phyloP scores from a whole-genome alignment of 352 stramenopile species.

The Phytophthora idaei region DNA sequence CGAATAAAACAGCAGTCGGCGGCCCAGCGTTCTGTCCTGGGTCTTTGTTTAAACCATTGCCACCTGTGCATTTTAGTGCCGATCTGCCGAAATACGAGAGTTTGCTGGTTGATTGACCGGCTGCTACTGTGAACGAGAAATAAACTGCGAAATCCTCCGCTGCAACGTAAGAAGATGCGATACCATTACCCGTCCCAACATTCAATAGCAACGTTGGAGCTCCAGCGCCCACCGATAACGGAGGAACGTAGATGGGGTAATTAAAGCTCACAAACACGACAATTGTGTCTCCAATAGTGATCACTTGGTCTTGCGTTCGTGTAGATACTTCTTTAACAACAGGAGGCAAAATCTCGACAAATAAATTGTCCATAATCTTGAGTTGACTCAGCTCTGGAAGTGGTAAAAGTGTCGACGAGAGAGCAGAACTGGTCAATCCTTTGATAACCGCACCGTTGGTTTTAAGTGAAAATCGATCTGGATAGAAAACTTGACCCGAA shows the following conservation, averaged over 20 bases:
- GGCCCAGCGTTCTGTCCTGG: conserved; percentile 28
- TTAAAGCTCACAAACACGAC: conserved; percentile 49
- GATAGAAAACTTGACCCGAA: conserved; percentile 39
- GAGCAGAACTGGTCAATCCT: conserved; percentile 13
- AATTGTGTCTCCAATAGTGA: conserved; percentile 63
- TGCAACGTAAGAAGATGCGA: conserved; percentile 35
- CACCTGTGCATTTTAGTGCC: conserved; percentile 50
- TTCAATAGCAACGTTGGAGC: conserved; percentile 50
- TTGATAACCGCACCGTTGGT: conserved; percentile 52
- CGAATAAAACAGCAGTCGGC: conserved; percentile 34
- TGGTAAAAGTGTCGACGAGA: conserved; percentile 51
- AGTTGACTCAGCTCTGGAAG: conserved; percentile 28
- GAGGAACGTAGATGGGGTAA: conserved; percentile 36
- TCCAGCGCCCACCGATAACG: conserved; percentile 19
- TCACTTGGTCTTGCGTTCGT: conserved; percentile 40
- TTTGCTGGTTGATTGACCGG: conserved; percentile 46
- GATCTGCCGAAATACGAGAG: conserved; percentile 49
- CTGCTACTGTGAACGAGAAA: conserved; percentile 53
- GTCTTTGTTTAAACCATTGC: conserved; percentile 57
- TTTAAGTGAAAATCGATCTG: conserved; percentile 47
- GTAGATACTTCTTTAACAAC: conserved; percentile 46
- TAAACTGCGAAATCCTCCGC: conserved; percentile 51
- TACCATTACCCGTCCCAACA: conserved; percentile 32
- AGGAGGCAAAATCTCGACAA: conserved; percentile 46
- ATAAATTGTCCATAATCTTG: conserved; percentile 20